Percentiles rank a stretch among this genome's conserved stretches.
These are phyloP conservation scores for Ophiosphaerella herpotricha DNA, from an alignment of 2,329 filamentous ascomycete genomes.

Conservation along the genomic window DNA sequence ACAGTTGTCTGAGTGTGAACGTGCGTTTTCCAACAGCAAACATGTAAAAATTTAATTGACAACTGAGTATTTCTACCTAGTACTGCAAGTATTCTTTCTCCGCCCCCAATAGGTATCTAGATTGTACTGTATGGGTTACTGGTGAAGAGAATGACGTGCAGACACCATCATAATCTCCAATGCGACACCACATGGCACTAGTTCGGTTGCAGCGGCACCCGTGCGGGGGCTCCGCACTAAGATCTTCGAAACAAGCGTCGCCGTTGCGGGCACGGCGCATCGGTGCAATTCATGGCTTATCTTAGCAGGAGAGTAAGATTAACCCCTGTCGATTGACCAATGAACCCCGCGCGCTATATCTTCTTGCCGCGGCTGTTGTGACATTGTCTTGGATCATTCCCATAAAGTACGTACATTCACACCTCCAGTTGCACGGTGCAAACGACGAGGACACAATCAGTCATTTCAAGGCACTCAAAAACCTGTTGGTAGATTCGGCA, in stretches of 20 bases:
- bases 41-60: too few relatives aligned
- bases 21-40: too few relatives aligned
- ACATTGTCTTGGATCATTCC: conserved; percentile 1
- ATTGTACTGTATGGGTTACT: too few relatives aligned
- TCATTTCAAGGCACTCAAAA: too few relatives aligned
- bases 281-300: not conserved
- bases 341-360: conserved; percentile 1
- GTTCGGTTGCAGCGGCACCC: not conserved
- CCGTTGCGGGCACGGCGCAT: not conserved
- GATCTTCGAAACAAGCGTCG: not conserved
- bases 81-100: too few relatives aligned
- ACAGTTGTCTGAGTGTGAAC: too few relatives aligned
- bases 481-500: too few relatives aligned
- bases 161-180: too few relatives aligned
- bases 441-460: not conserved
- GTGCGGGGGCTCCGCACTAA: not conserved
- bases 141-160: too few relatives aligned
- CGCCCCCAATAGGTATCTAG: too few relatives aligned
- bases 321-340: not conserved
- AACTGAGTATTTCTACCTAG: too few relatives aligned
- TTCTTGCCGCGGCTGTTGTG: conserved; percentile 15
- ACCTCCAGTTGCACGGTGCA: too few relatives aligned
- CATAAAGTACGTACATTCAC: not conserved
- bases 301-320: not conserved
- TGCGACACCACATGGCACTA: not conserved